A percentile compares a stretch with the other conserved stretches of the same genome.
These are phyloP conservation scores for Cytospora schulzeri DNA, from an alignment of 2,329 filamentous ascomycete genomes.

Conservation along the genomic window DNA sequence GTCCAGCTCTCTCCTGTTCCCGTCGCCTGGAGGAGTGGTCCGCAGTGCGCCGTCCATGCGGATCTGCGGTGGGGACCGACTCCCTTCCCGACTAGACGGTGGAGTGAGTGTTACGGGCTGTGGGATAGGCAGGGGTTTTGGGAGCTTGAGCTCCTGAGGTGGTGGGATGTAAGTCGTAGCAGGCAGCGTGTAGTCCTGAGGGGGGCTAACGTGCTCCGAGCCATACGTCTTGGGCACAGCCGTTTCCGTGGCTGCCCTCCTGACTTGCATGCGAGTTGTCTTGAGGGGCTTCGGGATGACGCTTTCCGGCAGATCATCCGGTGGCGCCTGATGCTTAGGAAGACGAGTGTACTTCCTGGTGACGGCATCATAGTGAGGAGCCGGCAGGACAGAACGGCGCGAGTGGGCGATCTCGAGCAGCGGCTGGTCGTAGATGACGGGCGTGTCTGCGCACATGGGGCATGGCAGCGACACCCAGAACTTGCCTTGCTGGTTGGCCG, in stretches of 20 bases:
- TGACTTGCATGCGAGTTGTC: slow-evolving; percentile 14
- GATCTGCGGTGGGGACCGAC: slow-evolving; percentile 24
- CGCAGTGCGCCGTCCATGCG: slow-evolving; percentile 23
- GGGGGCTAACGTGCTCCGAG: background rate
- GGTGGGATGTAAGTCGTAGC: slow-evolving; percentile 25
- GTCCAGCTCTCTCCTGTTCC: slow-evolving; percentile 27
- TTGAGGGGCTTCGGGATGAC: slow-evolving; percentile 21
- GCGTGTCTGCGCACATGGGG: slow-evolving; percentile 25
- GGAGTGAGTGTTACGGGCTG: slow-evolving; percentile 25
- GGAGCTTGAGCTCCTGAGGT: slow-evolving; percentile 13
- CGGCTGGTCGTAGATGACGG: slow-evolving; percentile 27
- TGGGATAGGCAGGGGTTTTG: slow-evolving; percentile 19
- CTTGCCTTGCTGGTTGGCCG: slow-evolving; percentile 15
- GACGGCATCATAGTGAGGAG: slow-evolving; percentile 26
- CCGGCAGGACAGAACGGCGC: slow-evolving; percentile 26
- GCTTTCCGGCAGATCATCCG: slow-evolving; percentile 11
- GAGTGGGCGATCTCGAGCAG: slow-evolving; percentile 28
- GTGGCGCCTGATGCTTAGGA: slow-evolving; percentile 16
- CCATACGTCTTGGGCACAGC: slow-evolving; percentile 10
- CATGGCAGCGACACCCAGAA: slow-evolving; percentile 22
- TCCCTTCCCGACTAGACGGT: slow-evolving; percentile 25
- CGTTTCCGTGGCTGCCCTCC: slow-evolving; percentile 24
- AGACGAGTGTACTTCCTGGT: slow-evolving; percentile 23
- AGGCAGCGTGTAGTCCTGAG: slow-evolving; percentile 23
- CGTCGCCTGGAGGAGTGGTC: slow-evolving; percentile 23